These are phyloP conservation scores for Trametes polyzona DNA, from an alignment of 1,284 basidiomycete species.

Conservation along the genomic window DNA sequence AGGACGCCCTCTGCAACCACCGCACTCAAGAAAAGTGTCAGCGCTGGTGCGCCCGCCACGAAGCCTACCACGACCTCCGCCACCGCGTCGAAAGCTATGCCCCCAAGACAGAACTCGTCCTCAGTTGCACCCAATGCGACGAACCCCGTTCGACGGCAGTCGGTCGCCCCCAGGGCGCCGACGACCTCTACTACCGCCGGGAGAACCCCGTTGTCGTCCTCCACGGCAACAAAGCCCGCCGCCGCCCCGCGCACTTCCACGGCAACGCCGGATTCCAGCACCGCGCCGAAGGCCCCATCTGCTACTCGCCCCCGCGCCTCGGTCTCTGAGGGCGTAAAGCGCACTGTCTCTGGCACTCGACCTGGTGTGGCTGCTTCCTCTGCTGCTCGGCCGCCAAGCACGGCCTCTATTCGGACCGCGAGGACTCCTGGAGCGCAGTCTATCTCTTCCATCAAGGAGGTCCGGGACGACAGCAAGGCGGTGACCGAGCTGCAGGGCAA, in stretches of 20 bases:
- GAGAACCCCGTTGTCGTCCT: constrained; percentile 22
- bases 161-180: constrained; percentile 41
- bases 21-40: constrained; percentile 53
- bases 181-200: constrained; percentile 29
- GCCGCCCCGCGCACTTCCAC: constrained; percentile 45
- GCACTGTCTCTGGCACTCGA: constrained; percentile 36
- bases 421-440: constrained; percentile 54
- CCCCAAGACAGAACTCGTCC: constrained; percentile 32
- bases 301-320: constrained; percentile 39
- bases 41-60: constrained; percentile 42
- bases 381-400: constrained; percentile 32
- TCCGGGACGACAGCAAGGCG: constrained; percentile 61
- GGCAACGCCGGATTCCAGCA: constrained; percentile 47
- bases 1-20: constrained; percentile 42
- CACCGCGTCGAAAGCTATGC: constrained; percentile 36
- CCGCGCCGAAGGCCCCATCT: constrained; percentile 30
- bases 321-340: constrained; percentile 39
- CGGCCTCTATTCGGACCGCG: constrained; percentile 39
- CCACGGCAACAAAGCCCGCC: constrained; percentile 18
- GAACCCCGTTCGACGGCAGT: constrained; percentile 28
- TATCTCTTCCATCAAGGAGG: constrained; percentile 71
- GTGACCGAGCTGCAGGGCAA: constrained; percentile 63
- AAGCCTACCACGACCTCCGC: constrained; percentile 51
- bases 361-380: constrained; percentile 23
- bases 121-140: constrained; percentile 31